Evolutionary conservation across 2,329 filamentous ascomycete genomes (phyloP).

Genomic region (Colletotrichum higginsianum): DNA sequence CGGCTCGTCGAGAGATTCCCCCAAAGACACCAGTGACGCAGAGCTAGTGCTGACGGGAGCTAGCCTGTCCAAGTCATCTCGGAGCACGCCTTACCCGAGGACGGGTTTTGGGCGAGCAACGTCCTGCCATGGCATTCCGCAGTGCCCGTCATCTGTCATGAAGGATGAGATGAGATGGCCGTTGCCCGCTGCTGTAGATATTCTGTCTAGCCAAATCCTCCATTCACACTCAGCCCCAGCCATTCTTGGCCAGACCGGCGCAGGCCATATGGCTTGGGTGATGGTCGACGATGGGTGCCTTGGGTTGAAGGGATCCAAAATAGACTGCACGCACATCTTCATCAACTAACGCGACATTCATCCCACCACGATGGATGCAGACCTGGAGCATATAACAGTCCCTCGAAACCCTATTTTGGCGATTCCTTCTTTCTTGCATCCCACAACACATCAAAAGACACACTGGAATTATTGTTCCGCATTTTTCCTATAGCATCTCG

Average conservation of each 20-base stretch:
- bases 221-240: constrained; percentile 1
- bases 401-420: not conserved
- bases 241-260: not conserved
- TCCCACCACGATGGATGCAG: not conserved
- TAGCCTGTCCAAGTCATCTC: constrained; percentile 11
- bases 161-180: constrained; percentile 3
- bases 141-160: not conserved
- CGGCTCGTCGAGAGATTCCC: not conserved
- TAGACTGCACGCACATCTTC: constrained; percentile 14
- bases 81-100: constrained; percentile 27
- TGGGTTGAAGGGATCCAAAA: constrained; percentile 27
- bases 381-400: constrained; percentile 32
- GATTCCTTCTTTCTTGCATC: constrained; percentile 20
- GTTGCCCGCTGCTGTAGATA: not conserved
- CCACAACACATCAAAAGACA: constrained; percentile 4
- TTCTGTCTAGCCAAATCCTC: not conserved
- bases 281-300: constrained; percentile 22
- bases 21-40: constrained; percentile 5
- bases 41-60: constrained; percentile 27
- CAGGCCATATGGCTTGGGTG: not conserved
- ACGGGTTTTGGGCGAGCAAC: not conserved
- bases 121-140: not conserved
- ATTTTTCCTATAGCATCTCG: constrained; percentile 8
- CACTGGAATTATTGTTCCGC: not conserved
- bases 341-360: not conserved